Evolutionary conservation across 2,329 filamentous ascomycete genomes (phyloP).

Genomic region (Aspergillus chevalieri): DNA sequence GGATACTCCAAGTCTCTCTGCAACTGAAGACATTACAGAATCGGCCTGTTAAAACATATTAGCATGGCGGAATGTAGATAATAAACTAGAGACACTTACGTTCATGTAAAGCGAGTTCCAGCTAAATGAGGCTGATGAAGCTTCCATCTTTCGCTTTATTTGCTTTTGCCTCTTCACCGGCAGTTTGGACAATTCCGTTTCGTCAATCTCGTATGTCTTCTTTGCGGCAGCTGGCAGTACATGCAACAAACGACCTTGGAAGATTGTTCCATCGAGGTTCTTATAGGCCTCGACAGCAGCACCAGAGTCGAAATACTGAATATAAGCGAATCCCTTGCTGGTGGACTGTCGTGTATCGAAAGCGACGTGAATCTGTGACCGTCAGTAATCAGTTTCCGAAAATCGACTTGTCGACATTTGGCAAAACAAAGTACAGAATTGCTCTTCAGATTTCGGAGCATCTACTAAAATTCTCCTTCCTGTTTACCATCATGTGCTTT

Average conservation of each 20-base stretch:
- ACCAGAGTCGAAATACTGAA: conserved; percentile 68
- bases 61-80: conserved; percentile 7
- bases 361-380: conserved; percentile 73
- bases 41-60: conserved; percentile 48
- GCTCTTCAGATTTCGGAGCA: conserved; percentile 80
- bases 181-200: conserved; percentile 82
- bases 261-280: conserved; percentile 73
- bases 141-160: conserved; percentile 76
- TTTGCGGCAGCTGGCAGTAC: conserved; percentile 80
- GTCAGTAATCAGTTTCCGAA: conserved; percentile 34
- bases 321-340: conserved; percentile 85
- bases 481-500: conserved; percentile 77
- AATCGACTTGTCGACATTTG: not conserved
- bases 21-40: conserved; percentile 84
- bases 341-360: conserved; percentile 61
- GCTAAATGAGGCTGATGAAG: conserved; percentile 73
- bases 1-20: conserved; percentile 76
- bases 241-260: conserved; percentile 88
- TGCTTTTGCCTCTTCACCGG: conserved; percentile 92
- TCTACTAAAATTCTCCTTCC: conserved; percentile 99
- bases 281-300: conserved; percentile 74
- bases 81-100: conserved; percentile 40
- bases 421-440: conserved; percentile 11
- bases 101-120: conserved; percentile 99
- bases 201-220: conserved; percentile 74